Evolutionary conservation across 2,329 filamentous ascomycete genomes (phyloP).

Genomic region (Aspergillus latus): DNA sequence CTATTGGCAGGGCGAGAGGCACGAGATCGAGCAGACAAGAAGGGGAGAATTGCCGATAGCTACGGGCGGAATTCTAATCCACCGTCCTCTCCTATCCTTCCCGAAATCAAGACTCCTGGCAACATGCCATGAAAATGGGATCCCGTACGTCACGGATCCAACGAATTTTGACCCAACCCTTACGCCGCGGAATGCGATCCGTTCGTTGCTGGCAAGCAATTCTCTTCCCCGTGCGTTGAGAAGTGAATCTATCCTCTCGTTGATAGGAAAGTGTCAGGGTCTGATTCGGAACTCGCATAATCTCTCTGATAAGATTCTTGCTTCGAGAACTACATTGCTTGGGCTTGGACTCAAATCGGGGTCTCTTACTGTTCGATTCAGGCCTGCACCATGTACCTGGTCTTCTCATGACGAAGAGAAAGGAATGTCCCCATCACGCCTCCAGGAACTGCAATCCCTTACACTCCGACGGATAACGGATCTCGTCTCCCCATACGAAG

Average conservation of each 20-base stretch:
- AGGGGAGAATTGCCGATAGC: constrained; percentile 23
- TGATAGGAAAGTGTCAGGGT: constrained; percentile 56
- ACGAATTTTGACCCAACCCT: constrained; percentile 78
- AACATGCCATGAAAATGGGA: constrained; percentile 65
- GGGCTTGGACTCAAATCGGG: constrained; percentile 37
- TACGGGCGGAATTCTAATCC: constrained; percentile 37
- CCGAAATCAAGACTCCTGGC: constrained; percentile 65
- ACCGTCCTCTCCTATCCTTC: constrained; percentile 47
- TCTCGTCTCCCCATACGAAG: constrained; percentile 48
- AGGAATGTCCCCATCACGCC: constrained; percentile 10
- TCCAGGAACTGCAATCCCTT: constrained; percentile 39
- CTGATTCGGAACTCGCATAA: constrained; percentile 49
- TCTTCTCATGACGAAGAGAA: background rate
- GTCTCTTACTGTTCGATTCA: constrained; percentile 33
- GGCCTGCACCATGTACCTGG: constrained; percentile 1
- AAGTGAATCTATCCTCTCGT: constrained; percentile 60
- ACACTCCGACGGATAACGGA: constrained; percentile 51
- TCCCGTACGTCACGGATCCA: constrained; percentile 79
- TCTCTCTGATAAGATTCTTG: constrained; percentile 57
- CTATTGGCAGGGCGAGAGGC: background rate
- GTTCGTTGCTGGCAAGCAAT: constrained; percentile 61
- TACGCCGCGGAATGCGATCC: constrained; percentile 77
- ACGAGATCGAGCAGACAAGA: background rate
- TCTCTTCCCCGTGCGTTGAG: constrained; percentile 69
- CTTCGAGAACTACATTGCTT: constrained; percentile 27